phyloP scores from a whole-genome alignment of 2,329 filamentous ascomycete species.

The Cladophialophora yegresii region DNA sequence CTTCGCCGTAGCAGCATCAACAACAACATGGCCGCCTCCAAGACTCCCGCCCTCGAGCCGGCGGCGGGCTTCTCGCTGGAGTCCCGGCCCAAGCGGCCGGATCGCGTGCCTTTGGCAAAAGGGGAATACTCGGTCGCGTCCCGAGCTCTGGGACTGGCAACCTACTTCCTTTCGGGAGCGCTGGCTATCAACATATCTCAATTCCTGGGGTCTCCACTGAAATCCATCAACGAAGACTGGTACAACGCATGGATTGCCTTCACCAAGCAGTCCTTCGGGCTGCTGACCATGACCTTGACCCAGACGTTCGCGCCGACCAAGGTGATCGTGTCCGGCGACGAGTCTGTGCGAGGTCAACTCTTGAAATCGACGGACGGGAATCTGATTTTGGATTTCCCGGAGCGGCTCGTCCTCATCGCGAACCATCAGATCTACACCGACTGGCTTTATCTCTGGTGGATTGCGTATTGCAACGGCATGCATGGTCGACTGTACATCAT shows the following conservation, averaged over 20 bases:
- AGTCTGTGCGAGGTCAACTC: constrained; percentile 74
- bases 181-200: constrained; percentile 66
- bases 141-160: constrained; percentile 37
- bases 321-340: constrained; percentile 80
- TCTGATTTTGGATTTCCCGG: constrained; percentile 76
- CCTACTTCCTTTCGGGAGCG: constrained; percentile 39
- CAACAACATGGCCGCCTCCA: constrained; percentile 22
- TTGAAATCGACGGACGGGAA: constrained; percentile 68
- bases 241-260: constrained; percentile 86
- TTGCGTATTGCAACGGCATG: constrained; percentile 80
- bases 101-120: constrained; percentile 32
- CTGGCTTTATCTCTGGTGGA: constrained; percentile 93
- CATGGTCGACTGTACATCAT: constrained; percentile 89
- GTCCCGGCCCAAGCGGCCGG: constrained; percentile 29
- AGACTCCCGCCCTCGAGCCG: constrained; percentile 25
- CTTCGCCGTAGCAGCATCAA: background rate
- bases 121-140: constrained; percentile 35
- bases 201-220: constrained; percentile 73
- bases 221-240: constrained; percentile 71
- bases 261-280: constrained; percentile 80
- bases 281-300: constrained; percentile 76
- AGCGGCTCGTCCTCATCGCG: constrained; percentile 78
- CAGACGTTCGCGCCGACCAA: constrained; percentile 85
- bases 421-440: constrained; percentile 92
- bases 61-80: constrained; percentile 35